Base-by-base conservation (phyloP, 2,329 filamentous ascomycete species). In the Sporothrix protearum region DNA sequence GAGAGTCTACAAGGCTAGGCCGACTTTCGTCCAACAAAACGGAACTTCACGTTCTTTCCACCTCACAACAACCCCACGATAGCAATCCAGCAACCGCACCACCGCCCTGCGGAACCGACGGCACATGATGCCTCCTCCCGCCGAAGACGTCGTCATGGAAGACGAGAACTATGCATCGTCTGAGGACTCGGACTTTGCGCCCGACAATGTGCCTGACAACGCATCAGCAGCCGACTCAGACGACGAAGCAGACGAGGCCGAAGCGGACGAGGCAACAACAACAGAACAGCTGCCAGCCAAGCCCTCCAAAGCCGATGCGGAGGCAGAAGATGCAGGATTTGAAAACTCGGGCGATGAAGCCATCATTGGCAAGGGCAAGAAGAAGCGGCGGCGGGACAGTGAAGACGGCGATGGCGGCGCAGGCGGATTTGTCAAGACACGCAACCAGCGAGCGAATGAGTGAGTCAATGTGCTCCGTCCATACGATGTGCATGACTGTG, bases 311-410 rank as follows among this genome's bases (percentile, higher is more conserved):
- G 47, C 71, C 8, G 77, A 71, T 14, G 75, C 75, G 1, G 81
- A 83, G 4, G 80, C 79, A 1, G 81, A 82, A 47, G 84, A 86
- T 74, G 82, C 82, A 0, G 87, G 84, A 0, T 87, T 88, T 73
- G 86, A 88, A 72, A 91, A 91, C 75, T 92, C 91, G 0, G 91
- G 90, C n/a, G 91, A 93, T 76, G 91, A 93, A 76, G 85, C 86
- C 0, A 86, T 92, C 70, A 90, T 93, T 75, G 82, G 86, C 61
- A 89, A 85, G 74, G 89, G 86, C 22, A 87, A 85, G 76, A 89
- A 85, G 77, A 81, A 82, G 69, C 81, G 79, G 47, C 83, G 81
- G 77, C 80, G 79, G 55, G 85, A 83, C 76, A 83, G 14, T 1
- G 77, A 75, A 25, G 87, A 88, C 45, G 85, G 83, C 25, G 86